Base-by-base conservation (phyloP, 306 rosid species). In the Aeschynomene evenia region DNA sequence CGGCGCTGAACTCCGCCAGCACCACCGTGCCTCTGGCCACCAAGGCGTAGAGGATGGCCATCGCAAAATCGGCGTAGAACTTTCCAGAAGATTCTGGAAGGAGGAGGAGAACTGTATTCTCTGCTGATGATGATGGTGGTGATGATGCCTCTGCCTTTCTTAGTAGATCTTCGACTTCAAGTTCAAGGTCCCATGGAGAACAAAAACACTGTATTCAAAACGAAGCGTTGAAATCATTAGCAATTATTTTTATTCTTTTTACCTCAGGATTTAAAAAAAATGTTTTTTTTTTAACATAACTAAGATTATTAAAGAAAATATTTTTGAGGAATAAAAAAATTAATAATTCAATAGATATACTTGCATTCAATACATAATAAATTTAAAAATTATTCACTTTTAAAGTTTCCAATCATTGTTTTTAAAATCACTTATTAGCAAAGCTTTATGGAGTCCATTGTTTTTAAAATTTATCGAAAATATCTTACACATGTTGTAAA, bases 21-120 rank as follows among this genome's bases (percentile, higher is more conserved):
- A 95, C 92, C 62, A 95, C 95, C 55, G 96, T 89, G 26, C 90
- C 99, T 24, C 99, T 86, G 31, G 96, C 97, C 65, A 91, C 99
- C 75, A 87, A 75, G 37, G 97, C 99, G 75, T 95, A 95, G 34
- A 95, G 82, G 66, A 95, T 95, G 79, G 99, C 99, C 99, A 95
- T 95, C 61, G 72, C 37, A 2, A 50, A 12, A 9, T 40, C 3
- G 28, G 68, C 64, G 48, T 40, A 71, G 18, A 28, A 29, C 29
- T 39, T 56, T 59, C 29, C 36, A 50, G 43, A 31, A 70, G 70
- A 40, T 49, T 34, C 15, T 45, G 14, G 3, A 14, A 37, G 43
- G 9, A 11, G n/a, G 21, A 18, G 65, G 71, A 64, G 40, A 56
- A 66, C 28, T 34, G 31, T 9, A 16, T 56, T 43, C 39, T 29